Base-by-base conservation (phyloP, 768 basidiomycete genomes). In the Leccinum pellstonianum region DNA sequence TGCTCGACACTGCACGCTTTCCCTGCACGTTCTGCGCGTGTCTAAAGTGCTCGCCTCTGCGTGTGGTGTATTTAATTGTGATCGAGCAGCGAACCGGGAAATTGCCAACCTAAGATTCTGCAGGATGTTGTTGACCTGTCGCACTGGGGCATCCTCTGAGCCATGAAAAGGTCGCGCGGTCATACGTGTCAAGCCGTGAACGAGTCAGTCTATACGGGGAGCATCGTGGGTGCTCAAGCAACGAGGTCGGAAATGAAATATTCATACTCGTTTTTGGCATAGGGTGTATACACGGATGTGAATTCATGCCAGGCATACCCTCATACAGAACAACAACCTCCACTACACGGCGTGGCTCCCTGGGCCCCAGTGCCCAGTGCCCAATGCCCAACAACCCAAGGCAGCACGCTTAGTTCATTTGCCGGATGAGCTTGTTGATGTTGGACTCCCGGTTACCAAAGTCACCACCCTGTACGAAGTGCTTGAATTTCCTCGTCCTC, bases 401-500 rank as follows among this genome's bases (percentile, higher is more conserved):
- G 48, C 9, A 50, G 17, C 25, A 52, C 54, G 54, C 68, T 78
- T 71, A 94, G 80, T 94, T 94, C 92, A 94, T 94, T 79, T 93
- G 90, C 59, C 93, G 84, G 78, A 99, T 86, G 78, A 98, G 93
- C 77, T 89, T 90, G 87, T 97, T 96, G 84, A 99, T 98, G 84
- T 92, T 91, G 69, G 80, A 79, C 80, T 98, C 96, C 76, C 97
- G 88, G 83, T 98, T 87, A 78, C 97, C 97, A 75, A 94, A 91
- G 82, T 97, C 95, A 79, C 95, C 95, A 70, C 95, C 95, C 83
- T 95, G 85, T 62, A 97, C 86, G 75, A 83, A 97, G 81, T 94
- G 92, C 81, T 91, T 96, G 87, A 98, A 98, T 80, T 98, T 98
- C 75, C 94, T 86, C 75, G 85, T 87, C 80, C 93, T 89, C 96